Conservation (phyloP, 306 rosid genomes). For the Corylus avellana region DNA sequence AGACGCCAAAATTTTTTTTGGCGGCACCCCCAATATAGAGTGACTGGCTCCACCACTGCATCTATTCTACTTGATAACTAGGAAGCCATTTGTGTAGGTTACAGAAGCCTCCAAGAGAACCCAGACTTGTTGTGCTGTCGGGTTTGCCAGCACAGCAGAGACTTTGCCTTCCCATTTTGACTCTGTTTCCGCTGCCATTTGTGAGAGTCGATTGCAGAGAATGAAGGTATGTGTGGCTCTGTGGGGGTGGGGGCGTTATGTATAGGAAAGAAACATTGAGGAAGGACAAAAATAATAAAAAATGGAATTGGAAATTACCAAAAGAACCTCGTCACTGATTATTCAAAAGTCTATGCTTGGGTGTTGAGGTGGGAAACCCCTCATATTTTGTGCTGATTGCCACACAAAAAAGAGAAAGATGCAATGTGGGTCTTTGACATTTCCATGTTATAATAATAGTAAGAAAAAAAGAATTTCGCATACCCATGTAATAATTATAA, state of each 20-base stretch:
- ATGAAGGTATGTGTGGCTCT: neutral
- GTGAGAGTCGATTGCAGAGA: neutral
- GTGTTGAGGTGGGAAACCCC: neutral
- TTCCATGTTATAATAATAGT: no score
- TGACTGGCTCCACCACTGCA: no score
- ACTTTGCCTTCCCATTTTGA: constrained; percentile 40
- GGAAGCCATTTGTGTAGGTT: constrained; percentile 44
- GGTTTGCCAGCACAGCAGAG: constrained; percentile 10
- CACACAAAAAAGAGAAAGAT: no score
- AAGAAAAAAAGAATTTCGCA: no score
- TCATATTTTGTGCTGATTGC: neutral
- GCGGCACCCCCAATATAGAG: no score
- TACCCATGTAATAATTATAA: no score
- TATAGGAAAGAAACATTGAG: neutral
- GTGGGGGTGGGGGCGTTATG: neutral
- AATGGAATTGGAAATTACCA: no score
- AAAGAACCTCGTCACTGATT: neutral
- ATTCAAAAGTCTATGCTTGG: neutral
- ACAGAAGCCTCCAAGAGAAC: constrained; percentile 49
- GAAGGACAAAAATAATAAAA: no score
- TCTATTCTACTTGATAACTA: constrained; percentile 12
- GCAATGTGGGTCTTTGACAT: neutral
- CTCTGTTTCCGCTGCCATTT: neutral
- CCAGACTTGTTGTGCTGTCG: constrained; percentile 38
- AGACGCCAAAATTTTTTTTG: no score